These are phyloP conservation scores for Gossypium schwendimanii DNA, from an alignment of 441 rosid genomes.

Conservation along the genomic window DNA sequence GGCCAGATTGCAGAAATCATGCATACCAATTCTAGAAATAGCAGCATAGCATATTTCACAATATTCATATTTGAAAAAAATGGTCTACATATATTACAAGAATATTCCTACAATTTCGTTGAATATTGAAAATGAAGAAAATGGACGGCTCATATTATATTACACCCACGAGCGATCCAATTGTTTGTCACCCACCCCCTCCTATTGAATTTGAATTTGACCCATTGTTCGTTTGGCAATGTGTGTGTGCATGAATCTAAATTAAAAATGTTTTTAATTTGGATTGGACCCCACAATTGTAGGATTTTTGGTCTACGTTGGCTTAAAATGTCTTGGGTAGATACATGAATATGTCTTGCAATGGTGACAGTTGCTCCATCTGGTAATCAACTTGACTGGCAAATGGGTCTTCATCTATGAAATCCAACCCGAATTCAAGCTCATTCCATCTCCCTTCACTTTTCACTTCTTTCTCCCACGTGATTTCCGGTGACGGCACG, in stretches of 20 bases:
- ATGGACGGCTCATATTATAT: neutral
- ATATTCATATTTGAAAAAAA: neutral
- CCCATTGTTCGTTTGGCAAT: neutral
- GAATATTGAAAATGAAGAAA: constrained; percentile 19
- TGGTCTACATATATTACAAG: constrained; percentile 11
- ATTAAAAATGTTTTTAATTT: neutral
- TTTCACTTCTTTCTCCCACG: constrained; percentile 58
- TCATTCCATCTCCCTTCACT: constrained; percentile 54
- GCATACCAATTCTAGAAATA: no score
- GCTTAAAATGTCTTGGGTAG: constrained; percentile 29
- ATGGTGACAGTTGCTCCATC: constrained; percentile 42
- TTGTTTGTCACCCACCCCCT: neutral
- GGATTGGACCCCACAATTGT: neutral
- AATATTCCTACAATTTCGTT: constrained; percentile 17
- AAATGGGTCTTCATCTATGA: constrained; percentile 44
- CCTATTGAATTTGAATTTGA: neutral
- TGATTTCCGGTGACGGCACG: constrained; percentile 52
- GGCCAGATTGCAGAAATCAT: no score
- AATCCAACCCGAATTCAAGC: constrained; percentile 40
- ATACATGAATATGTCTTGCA: constrained; percentile 48
- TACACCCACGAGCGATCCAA: neutral
- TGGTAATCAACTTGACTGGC: constrained; percentile 45
- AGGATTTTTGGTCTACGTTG: neutral
- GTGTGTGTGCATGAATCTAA: neutral
- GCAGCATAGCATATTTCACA: neutral